Evolutionary conservation across 345 rosid species (phyloP), one percentile per base, ranked within the genome.

Genomic region (Lumnitzera littorea): DNA sequence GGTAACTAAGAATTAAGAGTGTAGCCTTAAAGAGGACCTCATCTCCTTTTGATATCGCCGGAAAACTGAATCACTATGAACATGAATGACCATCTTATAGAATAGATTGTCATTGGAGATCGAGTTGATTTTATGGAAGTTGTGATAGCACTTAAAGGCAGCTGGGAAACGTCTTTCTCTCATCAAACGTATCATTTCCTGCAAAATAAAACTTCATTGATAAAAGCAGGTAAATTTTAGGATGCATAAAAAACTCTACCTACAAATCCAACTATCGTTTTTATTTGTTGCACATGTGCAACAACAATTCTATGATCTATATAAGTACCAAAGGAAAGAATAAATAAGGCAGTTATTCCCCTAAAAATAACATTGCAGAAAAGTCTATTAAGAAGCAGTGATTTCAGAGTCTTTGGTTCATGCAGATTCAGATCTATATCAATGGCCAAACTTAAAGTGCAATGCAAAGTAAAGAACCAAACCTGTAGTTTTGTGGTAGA

Each of bases 11-110:
- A 74, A 63, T 27, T 23, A 56, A 7, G 65, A 23, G 51, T 54
- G 15, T 4, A 64, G 50, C n/a, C 29, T 25, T 24, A 63, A 69
- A 67, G 17, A 73, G 63, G 53, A 94, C 99, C 97, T 89, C 91
- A 90, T 90, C 74, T 94, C 99, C 66, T 86, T 94, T 59, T 87
- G 97, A 73, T 94, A 94, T 64, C 99, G 83, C 72, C 86, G 76
- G 71, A 94, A 94, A 65, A 52, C 84, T 6, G 95, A 87, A 74
- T 90, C 99, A 60, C 86, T 81, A 57, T 61, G 89, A 62, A 94
- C 97, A 83, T 94, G 99, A 73, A 94, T 77, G 63, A 87, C 97
- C 95, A 94, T 67, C 73, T 80, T 89, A 73, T 85, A 90, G 76
- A 78, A 87, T 58, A 90, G 88, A 68, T 80, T 86, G 66, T 86